Evolutionary conservation across 1,284 basidiomycete species (phyloP).

Genomic region (Trametes versicolor): DNA sequence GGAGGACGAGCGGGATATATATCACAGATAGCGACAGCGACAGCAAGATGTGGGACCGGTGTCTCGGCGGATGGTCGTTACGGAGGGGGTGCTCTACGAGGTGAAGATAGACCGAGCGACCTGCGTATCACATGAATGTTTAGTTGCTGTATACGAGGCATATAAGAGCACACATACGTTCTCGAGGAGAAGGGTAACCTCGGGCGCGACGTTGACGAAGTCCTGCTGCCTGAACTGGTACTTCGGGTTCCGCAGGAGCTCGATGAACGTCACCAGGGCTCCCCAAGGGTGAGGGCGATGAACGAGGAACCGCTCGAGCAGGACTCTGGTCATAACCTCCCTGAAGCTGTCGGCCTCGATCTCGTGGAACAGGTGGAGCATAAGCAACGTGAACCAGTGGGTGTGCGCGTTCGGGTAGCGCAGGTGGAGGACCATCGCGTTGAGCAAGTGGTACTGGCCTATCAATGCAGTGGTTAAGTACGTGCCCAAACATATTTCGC

Average conservation of each 20-base stretch:
- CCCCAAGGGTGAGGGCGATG: constrained; percentile 99
- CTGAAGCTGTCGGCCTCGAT: constrained; percentile 81
- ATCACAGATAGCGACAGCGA: constrained; percentile 68
- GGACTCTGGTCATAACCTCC: constrained; percentile 91
- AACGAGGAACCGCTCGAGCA: constrained; percentile 94
- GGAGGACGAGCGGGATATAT: constrained; percentile 56
- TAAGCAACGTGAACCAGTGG: constrained; percentile 92
- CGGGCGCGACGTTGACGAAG: constrained; percentile 82
- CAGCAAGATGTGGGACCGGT: constrained; percentile 50
- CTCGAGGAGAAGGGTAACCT: constrained; percentile 83
- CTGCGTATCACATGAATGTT: constrained; percentile 47
- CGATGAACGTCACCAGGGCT: constrained; percentile 92
- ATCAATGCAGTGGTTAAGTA: constrained; percentile 1
- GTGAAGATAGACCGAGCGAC: constrained; percentile 79
- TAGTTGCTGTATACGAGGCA: not conserved
- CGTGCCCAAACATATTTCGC: too few species aligned
- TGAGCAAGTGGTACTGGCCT: constrained; percentile 95
- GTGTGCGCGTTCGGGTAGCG: constrained; percentile 98
- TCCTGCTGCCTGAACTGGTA: constrained; percentile 90
- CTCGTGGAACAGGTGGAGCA: constrained; percentile 88
- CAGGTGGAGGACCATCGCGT: constrained; percentile 91
- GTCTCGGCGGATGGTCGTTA: constrained; percentile 16
- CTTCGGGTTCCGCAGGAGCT: constrained; percentile 85
- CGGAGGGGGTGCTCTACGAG: constrained; percentile 61
- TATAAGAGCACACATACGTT: constrained; percentile 62